Evolutionary conservation across 768 basidiomycete species (phyloP), one percentile per base, ranked within the genome.

Genomic region (Fomitopsis pulvina): DNA sequence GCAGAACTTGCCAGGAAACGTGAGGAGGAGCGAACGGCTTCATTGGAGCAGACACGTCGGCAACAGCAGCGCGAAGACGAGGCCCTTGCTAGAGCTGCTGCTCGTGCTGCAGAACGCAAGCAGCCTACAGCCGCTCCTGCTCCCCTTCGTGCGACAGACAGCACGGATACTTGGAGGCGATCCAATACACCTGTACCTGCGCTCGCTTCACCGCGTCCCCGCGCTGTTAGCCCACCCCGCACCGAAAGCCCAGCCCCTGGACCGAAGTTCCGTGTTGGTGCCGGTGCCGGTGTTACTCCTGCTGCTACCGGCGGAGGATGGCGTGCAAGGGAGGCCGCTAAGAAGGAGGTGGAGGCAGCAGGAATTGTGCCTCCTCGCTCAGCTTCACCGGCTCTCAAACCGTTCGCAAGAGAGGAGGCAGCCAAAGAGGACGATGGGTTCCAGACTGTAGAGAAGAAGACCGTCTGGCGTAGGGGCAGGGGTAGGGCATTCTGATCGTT

Each of bases 51-150:
- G 24, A 81, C 79, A 1, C 79, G 76, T n/a, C 68, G 74, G 44
- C 85, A 79, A 54, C 68, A 66, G 11, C 77, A 81, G 56, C 76
- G 83, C 32, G 87, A 87, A 57, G 81, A 83, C n/a, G 85, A 87
- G 52, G 85, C 86, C 10, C 37, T 54, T n/a, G 54, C 70, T 46
- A 70, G 75, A 51, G 20, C 25, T 30, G 68, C 21, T 52, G 60
- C 69, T 16, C 78, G 79, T 45, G 67, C 70, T 3, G 59, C 68
- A 7, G 67, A 63, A 28, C 53, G 58, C 47, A 54, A 53, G 28
- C 63, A 27, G 61, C 58, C 44, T 57, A 62, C 5, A 57, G 47
- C 51, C 1, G 10, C 52, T 1, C 38, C 45, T 22, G 34, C 14
- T 6, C 34, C 24, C 6, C 4, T 41, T 11, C 50, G 52, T 43